Evolutionary conservation across 345 rosid species (phyloP).

Genomic region (Eucalyptus marginata): DNA sequence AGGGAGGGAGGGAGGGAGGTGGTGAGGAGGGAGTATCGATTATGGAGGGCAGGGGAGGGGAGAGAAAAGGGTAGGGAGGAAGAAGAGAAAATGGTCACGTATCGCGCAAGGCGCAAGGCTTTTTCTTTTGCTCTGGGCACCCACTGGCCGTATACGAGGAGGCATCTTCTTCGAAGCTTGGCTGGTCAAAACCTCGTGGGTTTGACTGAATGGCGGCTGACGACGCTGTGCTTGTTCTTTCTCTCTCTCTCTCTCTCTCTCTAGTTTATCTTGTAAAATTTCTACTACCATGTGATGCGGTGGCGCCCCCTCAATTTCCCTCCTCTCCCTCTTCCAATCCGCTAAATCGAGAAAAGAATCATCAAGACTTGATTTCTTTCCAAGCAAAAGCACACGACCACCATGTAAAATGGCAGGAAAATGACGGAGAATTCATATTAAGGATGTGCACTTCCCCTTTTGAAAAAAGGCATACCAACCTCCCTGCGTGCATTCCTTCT

Average conservation of each 20-base stretch:
- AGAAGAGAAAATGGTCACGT: conserved; percentile 11
- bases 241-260: not conserved
- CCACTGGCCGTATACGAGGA: not conserved
- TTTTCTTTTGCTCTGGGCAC: not conserved
- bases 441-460: not conserved
- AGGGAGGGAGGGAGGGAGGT: not conserved
- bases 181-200: conserved; percentile 20
- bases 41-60: not conserved
- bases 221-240: not conserved
- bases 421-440: not conserved
- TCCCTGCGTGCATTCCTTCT: not conserved
- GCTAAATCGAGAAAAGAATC: not conserved
- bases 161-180: not conserved
- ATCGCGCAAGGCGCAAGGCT: not conserved
- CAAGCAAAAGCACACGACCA: not conserved
- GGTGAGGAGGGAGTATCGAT: not conserved
- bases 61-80: not conserved
- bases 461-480: not conserved
- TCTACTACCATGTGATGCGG: not conserved
- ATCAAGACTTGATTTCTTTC: not conserved
- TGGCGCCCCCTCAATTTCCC: not conserved
- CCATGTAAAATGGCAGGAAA: not conserved
- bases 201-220: conserved; percentile 35
- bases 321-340: not conserved
- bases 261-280: not conserved